A percentile compares a stretch with the other conserved stretches of the same genome.
These are phyloP conservation scores for Magnolia sinica DNA, from an alignment of 164 flowering plant genomes.

Conservation along the genomic window DNA sequence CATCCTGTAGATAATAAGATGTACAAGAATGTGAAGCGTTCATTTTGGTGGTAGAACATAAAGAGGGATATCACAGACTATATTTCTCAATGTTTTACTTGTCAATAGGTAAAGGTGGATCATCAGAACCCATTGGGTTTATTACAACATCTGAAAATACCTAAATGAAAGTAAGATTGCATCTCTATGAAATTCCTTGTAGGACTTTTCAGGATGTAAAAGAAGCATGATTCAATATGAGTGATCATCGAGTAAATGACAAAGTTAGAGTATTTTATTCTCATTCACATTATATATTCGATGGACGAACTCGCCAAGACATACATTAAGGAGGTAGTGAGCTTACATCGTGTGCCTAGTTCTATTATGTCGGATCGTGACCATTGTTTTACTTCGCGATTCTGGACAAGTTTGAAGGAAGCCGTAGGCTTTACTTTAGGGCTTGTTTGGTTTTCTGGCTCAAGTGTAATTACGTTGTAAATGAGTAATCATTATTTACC, in stretches of 20 bases:
- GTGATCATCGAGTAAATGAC: background rate
- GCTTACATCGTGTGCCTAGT: no score
- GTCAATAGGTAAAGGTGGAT: background rate
- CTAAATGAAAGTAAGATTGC: conserved; percentile 6
- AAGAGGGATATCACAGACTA: background rate
- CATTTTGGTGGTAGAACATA: background rate
- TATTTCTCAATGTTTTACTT: background rate
- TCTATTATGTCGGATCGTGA: no score
- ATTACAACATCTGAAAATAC: background rate
- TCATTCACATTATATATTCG: background rate
- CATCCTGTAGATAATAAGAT: background rate
- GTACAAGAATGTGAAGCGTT: background rate
- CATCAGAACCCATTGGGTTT: conserved; percentile 1
- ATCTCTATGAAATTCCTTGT: background rate
- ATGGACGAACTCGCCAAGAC: no score
- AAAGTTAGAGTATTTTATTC: background rate
- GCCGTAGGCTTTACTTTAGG: background rate
- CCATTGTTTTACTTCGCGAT: no score
- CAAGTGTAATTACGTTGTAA: no score
- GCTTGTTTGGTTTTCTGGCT: no score
- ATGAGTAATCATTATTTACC: no score
- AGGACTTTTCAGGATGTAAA: background rate
- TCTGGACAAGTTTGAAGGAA: background rate
- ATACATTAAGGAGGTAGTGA: background rate
- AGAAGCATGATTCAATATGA: background rate